Percentiles rank a stretch among this genome's conserved stretches.
Conservation (phyloP, 352 stramenopile genomes). For the Phytophthora fragariae region DNA sequence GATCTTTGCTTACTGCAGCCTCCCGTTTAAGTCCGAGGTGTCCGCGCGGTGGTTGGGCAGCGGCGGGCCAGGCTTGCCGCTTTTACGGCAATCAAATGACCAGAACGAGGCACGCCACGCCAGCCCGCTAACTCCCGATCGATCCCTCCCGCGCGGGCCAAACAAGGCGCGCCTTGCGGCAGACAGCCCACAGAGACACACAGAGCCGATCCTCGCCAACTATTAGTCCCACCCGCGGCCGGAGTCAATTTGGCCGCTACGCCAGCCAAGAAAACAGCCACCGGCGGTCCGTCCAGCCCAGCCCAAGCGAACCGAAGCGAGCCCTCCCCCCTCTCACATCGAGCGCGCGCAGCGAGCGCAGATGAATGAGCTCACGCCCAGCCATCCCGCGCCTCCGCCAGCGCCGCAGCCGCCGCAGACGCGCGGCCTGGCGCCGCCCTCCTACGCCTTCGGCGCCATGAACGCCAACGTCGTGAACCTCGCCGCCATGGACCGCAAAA, state of each 20-base stretch:
- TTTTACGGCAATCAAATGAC: conserved; percentile 51
- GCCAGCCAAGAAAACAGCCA: conserved; percentile 45
- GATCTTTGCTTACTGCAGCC: conserved; percentile 27
- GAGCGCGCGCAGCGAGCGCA: conserved; percentile 26
- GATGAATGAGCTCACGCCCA: conserved; percentile 57
- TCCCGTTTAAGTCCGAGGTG: conserved; percentile 33
- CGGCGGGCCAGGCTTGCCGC: conserved; percentile 32
- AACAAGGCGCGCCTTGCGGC: conserved; percentile 23
- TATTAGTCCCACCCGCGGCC: conserved; percentile 50
- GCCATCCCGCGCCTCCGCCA: conserved; percentile 28
- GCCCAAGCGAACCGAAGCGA: conserved; percentile 14
- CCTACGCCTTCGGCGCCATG: conserved; percentile 18
- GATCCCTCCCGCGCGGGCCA: conserved; percentile 23
- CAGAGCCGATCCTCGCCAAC: conserved; percentile 46
- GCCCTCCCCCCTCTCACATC: conserved; percentile 13
- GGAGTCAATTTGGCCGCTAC: conserved; percentile 36
- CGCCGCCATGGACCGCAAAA: conserved; percentile 41
- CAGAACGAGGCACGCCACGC: conserved; percentile 39
- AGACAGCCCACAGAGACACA: conserved; percentile 40
- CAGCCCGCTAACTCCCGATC: conserved; percentile 41
- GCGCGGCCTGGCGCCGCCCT: conserved; percentile 32
- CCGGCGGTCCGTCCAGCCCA: not conserved
- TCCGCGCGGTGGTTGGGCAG: conserved; percentile 36
- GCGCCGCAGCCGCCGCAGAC: conserved; percentile 25
- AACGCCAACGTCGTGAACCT: conserved; percentile 36